Base-by-base conservation (phyloP, 805 yeast species). In the Danielozyma ontarioensis region DNA sequence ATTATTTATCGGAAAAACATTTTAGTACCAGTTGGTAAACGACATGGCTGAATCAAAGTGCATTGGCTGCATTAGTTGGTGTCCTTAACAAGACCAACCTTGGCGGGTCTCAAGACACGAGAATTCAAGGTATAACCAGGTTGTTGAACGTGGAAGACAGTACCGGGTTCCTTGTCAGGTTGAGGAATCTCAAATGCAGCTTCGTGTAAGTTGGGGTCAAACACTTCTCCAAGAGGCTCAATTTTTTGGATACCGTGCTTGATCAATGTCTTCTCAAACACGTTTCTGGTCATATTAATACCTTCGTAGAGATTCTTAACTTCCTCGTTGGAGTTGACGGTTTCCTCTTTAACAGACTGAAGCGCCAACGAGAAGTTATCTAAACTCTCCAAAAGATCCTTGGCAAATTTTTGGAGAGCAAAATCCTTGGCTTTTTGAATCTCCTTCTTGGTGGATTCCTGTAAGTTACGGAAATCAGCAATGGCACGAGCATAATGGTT, bases 401-500 rank as follows among this genome's bases (percentile, higher is more conserved):
- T 83, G 44, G 95, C 93, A 56, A 88, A 88, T 61, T 86, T 88
- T 61, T 88, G 95, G 44, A 89, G 70, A 0, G 96, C 96, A 64
- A 80, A 88, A 53, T 86, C 96, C 55, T 72, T 81, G 34, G 96
- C 87, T 65, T 84, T 84, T 62, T 83, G 82, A 35, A 84, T 69
- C 57, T 89, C 96, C 48, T 84, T 74, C 64, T 84, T 83, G 39
- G 96, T 86, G 32, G 89, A 80, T 55, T 84, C 90, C 68, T 88
- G 97, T 50, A 88, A 70, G 63, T 85, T 87, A 50, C 95, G 78
- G 80, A 87, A 89, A 59, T 88, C 97, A 17, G 96, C 96, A 36
- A 87, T 74, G 16, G 95, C 74, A 47, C 95, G 78, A 36, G 86
- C 71, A 53, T 83, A 80, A 48, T 80, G 78, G 59, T 87, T 94